Evolutionary conservation across 1,284 basidiomycete genomes (phyloP).

Genomic region (Ceratobasidium sp.): DNA sequence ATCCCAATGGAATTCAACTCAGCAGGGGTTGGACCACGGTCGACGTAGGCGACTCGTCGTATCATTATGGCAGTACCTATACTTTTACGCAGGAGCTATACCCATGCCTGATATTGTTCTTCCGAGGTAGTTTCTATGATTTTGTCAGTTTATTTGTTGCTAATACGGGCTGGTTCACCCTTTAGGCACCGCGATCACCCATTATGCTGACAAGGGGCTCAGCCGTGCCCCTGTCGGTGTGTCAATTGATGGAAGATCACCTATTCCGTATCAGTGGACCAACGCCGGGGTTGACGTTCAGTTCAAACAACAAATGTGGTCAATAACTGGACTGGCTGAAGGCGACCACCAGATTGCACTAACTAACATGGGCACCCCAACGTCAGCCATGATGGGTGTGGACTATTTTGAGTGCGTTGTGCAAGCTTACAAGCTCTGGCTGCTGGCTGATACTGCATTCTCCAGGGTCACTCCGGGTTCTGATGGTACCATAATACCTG

Average conservation of each 20-base stretch:
- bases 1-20: no score
- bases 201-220: constrained; percentile 9
- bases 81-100: no score
- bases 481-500: neutral
- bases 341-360: constrained; percentile 14
- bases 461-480: neutral
- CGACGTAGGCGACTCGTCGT: no score
- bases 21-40: no score
- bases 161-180: neutral
- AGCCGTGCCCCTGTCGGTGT: neutral
- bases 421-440: neutral
- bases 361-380: neutral
- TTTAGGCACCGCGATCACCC: neutral
- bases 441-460: neutral
- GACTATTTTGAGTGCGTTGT: constrained; percentile 5
- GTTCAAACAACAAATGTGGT: constrained; percentile 1
- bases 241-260: neutral
- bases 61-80: no score
- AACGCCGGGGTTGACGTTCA: neutral
- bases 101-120: neutral
- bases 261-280: neutral
- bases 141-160: neutral
- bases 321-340: neutral
- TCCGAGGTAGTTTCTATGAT: no score
- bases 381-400: neutral